Evolutionary conservation across 169 alveolate species (phyloP).

Genomic region (Besnoitia besnoiti): DNA sequence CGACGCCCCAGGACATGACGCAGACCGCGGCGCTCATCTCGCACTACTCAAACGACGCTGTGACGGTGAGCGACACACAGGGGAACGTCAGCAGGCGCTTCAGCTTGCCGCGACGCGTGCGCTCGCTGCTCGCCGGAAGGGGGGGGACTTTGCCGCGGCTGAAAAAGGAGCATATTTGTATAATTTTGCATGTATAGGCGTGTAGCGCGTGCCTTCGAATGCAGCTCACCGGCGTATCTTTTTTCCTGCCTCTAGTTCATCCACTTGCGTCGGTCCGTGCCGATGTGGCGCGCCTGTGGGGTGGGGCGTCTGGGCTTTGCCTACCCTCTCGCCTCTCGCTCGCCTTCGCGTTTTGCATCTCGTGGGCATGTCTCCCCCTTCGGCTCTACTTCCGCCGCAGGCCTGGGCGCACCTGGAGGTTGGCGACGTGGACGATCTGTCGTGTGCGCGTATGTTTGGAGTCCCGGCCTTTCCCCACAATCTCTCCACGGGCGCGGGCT

Average conservation of each 20-base stretch:
- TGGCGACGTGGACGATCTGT: slow-evolving; percentile 64
- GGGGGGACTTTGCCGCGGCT: too few relatives aligned
- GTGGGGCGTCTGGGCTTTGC: neutral
- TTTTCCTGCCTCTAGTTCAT: too few relatives aligned
- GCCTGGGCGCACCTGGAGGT: slow-evolving; percentile 62
- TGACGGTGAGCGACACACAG: neutral
- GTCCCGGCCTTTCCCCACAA: slow-evolving; percentile 19
- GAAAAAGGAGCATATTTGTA: too few relatives aligned
- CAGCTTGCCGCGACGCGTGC: too few relatives aligned
- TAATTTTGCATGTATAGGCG: too few relatives aligned
- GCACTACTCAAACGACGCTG: neutral
- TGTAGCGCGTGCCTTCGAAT: too few relatives aligned
- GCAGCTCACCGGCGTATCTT: too few relatives aligned
- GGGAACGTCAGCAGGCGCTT: too few relatives aligned
- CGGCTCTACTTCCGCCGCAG: slow-evolving; percentile 34
- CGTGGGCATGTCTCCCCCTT: neutral
- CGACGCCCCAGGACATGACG: neutral
- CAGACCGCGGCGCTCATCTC: slow-evolving; percentile 21
- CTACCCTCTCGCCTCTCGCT: too few relatives aligned
- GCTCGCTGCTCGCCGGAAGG: too few relatives aligned
- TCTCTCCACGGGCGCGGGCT: neutral
- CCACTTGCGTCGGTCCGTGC: too few relatives aligned
- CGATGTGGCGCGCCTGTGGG: neutral
- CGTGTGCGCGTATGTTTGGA: neutral
- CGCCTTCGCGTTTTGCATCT: neutral